A percentile compares a stretch with the other conserved stretches of the same genome.
Evolutionary conservation across 305 asterid species (phyloP).

Genomic region (Fraxinus floribunda): DNA sequence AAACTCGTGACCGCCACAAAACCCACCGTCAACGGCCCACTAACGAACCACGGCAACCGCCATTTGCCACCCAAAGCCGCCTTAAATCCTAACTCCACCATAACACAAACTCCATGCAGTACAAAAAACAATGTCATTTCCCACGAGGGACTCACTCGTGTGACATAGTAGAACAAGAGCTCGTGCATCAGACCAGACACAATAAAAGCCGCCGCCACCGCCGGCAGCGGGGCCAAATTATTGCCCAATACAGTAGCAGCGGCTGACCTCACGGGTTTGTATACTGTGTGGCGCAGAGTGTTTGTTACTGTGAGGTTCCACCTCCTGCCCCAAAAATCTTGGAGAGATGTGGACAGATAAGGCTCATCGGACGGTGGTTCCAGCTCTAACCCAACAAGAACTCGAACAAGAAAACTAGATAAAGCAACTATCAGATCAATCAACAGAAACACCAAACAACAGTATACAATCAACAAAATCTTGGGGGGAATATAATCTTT

Average conservation of each 20-base stretch:
- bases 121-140: constrained; percentile 60
- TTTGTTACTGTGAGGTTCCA: constrained; percentile 62
- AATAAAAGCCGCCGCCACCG: constrained; percentile 42
- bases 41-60: constrained; percentile 45
- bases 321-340: constrained; percentile 71
- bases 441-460: constrained; percentile 40
- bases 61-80: constrained; percentile 21
- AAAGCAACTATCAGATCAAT: constrained; percentile 42
- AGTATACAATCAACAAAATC: constrained; percentile 22
- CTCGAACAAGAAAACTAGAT: constrained; percentile 19
- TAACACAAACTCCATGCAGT: constrained; percentile 55
- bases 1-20: constrained; percentile 51
- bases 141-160: constrained; percentile 49
- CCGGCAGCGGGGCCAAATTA: constrained; percentile 33
- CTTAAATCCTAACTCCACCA: constrained; percentile 38
- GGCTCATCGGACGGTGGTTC: constrained; percentile 73
- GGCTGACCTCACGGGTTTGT: constrained; percentile 42
- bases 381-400: constrained; percentile 39
- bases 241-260: constrained; percentile 30
- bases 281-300: constrained; percentile 43
- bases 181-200: constrained; percentile 82
- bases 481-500: constrained; percentile 23
- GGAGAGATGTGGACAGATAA: constrained; percentile 54
- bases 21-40: constrained; percentile 49
- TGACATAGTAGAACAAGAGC: constrained; percentile 46